phyloP scores from a whole-genome alignment of 257 asterid genomes.

The Fraxinus pennsylvanica region DNA sequence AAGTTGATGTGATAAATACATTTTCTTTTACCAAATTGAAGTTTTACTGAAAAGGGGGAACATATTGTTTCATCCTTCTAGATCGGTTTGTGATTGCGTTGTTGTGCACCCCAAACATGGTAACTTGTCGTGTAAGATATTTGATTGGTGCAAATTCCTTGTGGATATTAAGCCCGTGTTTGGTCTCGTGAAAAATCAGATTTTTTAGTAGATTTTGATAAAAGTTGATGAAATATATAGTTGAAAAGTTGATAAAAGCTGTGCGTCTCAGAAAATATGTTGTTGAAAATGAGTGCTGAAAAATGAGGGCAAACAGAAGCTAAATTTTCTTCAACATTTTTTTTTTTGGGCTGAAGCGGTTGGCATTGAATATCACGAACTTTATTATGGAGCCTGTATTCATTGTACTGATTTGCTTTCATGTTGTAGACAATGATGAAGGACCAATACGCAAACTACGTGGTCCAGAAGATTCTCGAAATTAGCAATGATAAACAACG shows the following conservation, averaged over 20 bases:
- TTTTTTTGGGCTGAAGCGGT: not conserved
- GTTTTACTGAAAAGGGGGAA: not conserved
- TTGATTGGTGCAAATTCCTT: not conserved
- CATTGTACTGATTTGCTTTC: slow-evolving; percentile 1
- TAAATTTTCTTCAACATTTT: not conserved
- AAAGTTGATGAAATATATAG: no score
- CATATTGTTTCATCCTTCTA: not conserved
- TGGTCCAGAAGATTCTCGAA: slow-evolving; percentile 85
- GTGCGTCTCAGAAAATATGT: no score
- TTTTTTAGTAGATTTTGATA: no score
- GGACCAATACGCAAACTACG: slow-evolving; percentile 90
- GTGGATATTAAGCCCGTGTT: not conserved
- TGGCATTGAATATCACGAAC: not conserved
- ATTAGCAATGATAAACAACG: slow-evolving; percentile 59
- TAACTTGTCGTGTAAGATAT: not conserved
- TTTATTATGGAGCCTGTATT: slow-evolving; percentile 1
- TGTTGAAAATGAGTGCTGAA: no score
- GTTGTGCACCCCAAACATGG: not conserved
- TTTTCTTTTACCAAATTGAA: not conserved
- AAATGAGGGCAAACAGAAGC: no score
- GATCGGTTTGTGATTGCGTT: not conserved
- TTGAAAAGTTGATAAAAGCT: no score
- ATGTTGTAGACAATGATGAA: slow-evolving; percentile 72
- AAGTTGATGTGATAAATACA: no score
- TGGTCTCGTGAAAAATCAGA: no score